Evolutionary conservation across 73 alveolate genomes (phyloP).

Genomic region (Tetrahymena thermophila): DNA sequence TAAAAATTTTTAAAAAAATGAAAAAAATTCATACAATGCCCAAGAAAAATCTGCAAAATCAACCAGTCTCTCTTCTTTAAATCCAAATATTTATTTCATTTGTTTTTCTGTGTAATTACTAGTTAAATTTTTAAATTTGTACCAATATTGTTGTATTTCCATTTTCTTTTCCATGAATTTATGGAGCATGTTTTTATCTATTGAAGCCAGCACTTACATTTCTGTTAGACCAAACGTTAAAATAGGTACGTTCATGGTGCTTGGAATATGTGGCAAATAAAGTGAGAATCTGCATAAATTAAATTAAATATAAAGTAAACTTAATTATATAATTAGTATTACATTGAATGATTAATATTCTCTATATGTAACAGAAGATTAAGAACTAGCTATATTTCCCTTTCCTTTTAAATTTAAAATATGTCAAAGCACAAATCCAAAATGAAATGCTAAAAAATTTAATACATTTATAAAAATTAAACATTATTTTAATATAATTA

Average conservation of each 20-base stretch:
- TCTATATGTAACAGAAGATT: neutral
- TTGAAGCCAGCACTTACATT: neutral
- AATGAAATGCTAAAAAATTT: no score
- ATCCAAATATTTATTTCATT: neutral
- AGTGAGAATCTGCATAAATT: neutral
- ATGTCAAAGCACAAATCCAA: no score
- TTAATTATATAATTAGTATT: neutral
- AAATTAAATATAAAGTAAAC: neutral
- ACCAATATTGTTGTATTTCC: neutral
- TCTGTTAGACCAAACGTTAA: neutral
- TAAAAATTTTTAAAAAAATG: no score
- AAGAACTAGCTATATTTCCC: neutral
- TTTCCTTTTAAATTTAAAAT: neutral
- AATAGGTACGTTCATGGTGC: neutral
- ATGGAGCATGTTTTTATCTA: neutral
- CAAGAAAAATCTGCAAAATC: neutral
- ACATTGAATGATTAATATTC: neutral
- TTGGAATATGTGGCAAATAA: neutral
- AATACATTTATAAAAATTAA: no score
- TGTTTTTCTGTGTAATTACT: neutral
- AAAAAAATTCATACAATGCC: neutral
- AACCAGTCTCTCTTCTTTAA: neutral
- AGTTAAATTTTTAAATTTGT: neutral
- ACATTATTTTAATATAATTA: neutral
- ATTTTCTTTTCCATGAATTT: neutral